Conservation (phyloP, 108 stramenopile species). For the Pseudonitzschia multiseries region DNA sequence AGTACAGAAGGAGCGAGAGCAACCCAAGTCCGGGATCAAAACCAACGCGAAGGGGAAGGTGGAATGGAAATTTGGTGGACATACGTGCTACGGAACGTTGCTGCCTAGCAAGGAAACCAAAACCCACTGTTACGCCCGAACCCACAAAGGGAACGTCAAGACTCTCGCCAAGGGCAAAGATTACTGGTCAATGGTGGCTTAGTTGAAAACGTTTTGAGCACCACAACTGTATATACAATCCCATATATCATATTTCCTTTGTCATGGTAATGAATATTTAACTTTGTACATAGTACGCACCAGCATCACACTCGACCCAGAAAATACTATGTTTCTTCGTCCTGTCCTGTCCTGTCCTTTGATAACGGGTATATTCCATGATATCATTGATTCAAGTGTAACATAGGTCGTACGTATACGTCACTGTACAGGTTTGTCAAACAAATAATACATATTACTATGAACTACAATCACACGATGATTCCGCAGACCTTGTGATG, state of each 20-base stretch:
- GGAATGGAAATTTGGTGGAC: constrained; percentile 14
- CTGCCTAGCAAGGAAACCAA: constrained; percentile 7
- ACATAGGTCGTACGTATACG: too few species aligned
- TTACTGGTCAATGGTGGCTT: not conserved
- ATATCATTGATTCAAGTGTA: too few species aligned
- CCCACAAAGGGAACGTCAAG: constrained; percentile 4
- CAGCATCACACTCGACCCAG: too few species aligned
- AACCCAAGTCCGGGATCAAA: not conserved
- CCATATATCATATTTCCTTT: too few species aligned
- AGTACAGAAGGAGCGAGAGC: not conserved
- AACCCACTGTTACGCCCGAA: constrained; percentile 11
- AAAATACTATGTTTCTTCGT: too few species aligned
- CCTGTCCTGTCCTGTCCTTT: too few species aligned
- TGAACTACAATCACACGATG: too few species aligned
- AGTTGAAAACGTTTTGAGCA: not conserved
- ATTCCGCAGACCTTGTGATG: too few species aligned
- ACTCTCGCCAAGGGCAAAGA: constrained; percentile 14
- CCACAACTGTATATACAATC: not conserved
- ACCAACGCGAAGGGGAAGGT: constrained; percentile 7
- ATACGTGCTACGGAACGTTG: constrained; percentile 6
- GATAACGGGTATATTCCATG: too few species aligned
- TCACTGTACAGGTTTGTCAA: too few species aligned
- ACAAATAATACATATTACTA: too few species aligned
- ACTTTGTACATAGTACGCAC: too few species aligned
- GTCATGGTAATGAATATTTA: not conserved